phyloP scores from a whole-genome alignment of 352 stramenopile species.

The Blastocystis sp. region DNA sequence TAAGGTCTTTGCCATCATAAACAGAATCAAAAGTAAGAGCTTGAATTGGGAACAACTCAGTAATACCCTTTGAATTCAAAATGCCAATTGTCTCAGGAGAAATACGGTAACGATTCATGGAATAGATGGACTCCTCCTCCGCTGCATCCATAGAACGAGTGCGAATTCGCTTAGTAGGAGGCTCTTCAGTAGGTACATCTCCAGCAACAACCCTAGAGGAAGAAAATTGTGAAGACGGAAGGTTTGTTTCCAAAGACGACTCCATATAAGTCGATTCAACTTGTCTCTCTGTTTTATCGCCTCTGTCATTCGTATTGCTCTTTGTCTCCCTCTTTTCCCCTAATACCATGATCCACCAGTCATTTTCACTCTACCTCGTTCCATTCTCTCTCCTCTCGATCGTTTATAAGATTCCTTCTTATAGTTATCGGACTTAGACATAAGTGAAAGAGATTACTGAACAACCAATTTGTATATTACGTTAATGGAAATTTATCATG shows the following conservation, averaged over 20 bases:
- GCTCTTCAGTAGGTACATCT: neutral
- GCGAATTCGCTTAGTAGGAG: slow-evolving; percentile 37
- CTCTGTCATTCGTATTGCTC: neutral
- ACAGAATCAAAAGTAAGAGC: slow-evolving; percentile 85
- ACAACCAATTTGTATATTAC: no score
- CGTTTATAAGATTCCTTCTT: slow-evolving; percentile 38
- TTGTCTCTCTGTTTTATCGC: neutral
- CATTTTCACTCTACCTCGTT: neutral
- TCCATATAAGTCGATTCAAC: neutral
- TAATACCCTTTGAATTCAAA: slow-evolving; percentile 76
- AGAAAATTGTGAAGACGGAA: no score
- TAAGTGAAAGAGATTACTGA: no score
- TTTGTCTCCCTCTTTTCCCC: neutral
- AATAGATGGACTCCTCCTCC: slow-evolving; percentile 59
- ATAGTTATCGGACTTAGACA: neutral
- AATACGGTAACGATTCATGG: slow-evolving; percentile 63
- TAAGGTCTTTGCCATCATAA: slow-evolving; percentile 89
- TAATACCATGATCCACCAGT: neutral
- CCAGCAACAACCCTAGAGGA: neutral
- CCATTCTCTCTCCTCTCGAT: slow-evolving; percentile 43
- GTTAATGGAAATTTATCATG: no score
- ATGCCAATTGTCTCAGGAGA: slow-evolving; percentile 67
- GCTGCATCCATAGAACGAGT: slow-evolving; percentile 67
- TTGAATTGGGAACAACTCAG: slow-evolving; percentile 85
- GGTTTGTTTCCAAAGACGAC: no score